Conservation (phyloP, 2,329 filamentous ascomycete genomes). For the Stagonosporopsis rhizophila region DNA sequence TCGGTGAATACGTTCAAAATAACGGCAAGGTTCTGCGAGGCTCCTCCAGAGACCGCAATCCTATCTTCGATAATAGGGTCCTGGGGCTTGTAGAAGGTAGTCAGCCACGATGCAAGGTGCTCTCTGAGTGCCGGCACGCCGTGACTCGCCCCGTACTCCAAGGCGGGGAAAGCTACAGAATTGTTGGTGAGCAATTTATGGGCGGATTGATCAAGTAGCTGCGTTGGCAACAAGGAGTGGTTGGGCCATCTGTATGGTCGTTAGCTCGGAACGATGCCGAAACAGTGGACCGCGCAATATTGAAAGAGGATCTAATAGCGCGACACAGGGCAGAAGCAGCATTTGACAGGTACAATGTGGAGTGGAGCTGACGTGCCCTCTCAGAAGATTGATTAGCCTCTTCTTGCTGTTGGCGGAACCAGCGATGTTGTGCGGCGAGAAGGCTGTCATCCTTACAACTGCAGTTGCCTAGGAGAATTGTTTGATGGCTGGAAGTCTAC, state of each 20-base stretch:
- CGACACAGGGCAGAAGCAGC: constrained; percentile 7
- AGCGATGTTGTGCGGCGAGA: constrained; percentile 38
- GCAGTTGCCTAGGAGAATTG: constrained; percentile 18
- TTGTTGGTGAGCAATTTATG: constrained; percentile 67
- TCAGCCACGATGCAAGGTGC: constrained; percentile 76
- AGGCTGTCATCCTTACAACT: constrained; percentile 31
- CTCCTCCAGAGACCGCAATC: constrained; percentile 84
- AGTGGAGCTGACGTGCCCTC: constrained; percentile 40
- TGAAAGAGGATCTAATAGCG: constrained; percentile 15
- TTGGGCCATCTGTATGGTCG: constrained; percentile 68
- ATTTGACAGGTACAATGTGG: constrained; percentile 11
- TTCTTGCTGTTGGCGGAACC: constrained; percentile 41
- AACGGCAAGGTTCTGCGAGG: constrained; percentile 80
- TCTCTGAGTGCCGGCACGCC: constrained; percentile 64
- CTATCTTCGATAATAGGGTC: constrained; percentile 60
- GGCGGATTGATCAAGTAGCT: constrained; percentile 67
- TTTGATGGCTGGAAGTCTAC: constrained; percentile 17
- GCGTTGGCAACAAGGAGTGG: constrained; percentile 68
- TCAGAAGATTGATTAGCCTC: constrained; percentile 46
- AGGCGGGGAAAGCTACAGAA: constrained; percentile 64
- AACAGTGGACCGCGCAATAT: constrained; percentile 26
- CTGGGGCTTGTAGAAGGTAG: constrained; percentile 62
- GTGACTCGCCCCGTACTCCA: constrained; percentile 80
- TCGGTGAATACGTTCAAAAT: constrained; percentile 83
- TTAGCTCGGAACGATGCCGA: constrained; percentile 21